Evolutionary conservation across 2,329 filamentous ascomycete genomes (phyloP).

Genomic region (Phoma sp.): DNA sequence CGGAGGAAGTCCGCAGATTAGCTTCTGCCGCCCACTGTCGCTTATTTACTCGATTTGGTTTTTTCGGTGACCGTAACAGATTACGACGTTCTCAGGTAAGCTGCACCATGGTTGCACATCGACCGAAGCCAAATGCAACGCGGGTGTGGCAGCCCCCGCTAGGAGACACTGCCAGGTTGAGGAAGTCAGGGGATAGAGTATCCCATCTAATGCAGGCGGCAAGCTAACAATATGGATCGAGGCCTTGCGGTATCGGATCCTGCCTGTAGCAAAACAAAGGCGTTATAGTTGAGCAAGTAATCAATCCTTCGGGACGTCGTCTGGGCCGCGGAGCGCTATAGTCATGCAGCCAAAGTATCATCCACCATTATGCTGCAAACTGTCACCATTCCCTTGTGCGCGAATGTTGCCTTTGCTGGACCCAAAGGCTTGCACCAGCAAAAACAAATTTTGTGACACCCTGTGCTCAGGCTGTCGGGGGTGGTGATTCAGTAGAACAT

Average conservation of each 20-base stretch:
- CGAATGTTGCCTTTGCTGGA: not conserved
- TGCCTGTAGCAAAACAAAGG: not conserved
- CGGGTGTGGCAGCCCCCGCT: conserved; percentile 1
- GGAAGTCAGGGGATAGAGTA: too few relatives aligned
- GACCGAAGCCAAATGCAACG: not conserved
- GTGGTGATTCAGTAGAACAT: not conserved
- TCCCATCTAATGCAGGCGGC: not conserved
- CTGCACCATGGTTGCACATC: conserved; percentile 10
- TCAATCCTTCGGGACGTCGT: not conserved
- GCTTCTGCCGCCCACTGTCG: not conserved
- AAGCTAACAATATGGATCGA: conserved; percentile 1
- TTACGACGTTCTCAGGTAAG: conserved; percentile 1
- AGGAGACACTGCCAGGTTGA: not conserved
- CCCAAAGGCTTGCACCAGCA: not conserved
- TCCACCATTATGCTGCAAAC: too few relatives aligned
- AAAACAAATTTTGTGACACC: conserved; percentile 3
- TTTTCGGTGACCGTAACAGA: conserved; percentile 5
- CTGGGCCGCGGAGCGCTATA: not conserved
- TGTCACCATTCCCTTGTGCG: not conserved
- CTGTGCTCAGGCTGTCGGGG: not conserved
- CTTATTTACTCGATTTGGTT: not conserved
- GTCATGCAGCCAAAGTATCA: too few relatives aligned
- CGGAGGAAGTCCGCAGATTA: not conserved
- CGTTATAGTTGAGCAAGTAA: conserved; percentile 1
- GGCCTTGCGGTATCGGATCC: not conserved